Base-by-base conservation (phyloP, 2,329 filamentous ascomycete genomes). In the Ophiostoma piceae region DNA sequence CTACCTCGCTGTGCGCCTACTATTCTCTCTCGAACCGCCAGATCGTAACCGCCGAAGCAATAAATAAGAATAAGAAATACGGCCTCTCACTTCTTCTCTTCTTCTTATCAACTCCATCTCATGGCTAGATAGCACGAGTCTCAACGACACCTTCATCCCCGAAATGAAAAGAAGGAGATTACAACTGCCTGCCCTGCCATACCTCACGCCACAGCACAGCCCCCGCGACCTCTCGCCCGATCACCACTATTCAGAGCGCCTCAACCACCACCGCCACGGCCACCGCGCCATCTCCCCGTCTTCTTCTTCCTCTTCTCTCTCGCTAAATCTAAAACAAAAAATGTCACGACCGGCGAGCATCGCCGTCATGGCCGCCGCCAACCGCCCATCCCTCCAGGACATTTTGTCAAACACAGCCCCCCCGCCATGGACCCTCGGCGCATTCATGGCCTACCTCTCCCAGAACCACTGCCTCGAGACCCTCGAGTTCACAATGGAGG, bases 381-480 rank as follows among this genome's bases (percentile, higher is more conserved):
- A 77, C 73, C 82, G 80, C 37, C 94, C 92, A 62, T 90, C 92
- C 39, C 83, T 99, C 67, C 86, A 89, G 71, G 94, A 98, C 75
- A 96, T 99, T 37, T 86, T 99, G 64, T 87, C 91, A 73, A 95
- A 97, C 80, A 87, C 87, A 64, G 92, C 95, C 47, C 88, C 92
- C 9, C 89, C 92, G 57, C 95, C 95, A 74, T 98, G 92, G 85
- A 97, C 94, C 0, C 84, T 97, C 9, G 89, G 88, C 71, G 94
- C 94, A 41, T 98, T 98, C 79, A 98, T 95, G 88, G 94, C 94
- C 70, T 98, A 96, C 76, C 85, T 98, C 3, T 97, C 94, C 0
- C 94, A 96, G 77, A 98, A 98, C 76, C 94, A 98, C 80, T 99
- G 95, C 77, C 83, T 98, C 73, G 95, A 99, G 79, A 97, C 94